phyloP scores from a whole-genome alignment of 768 basidiomycete species.

The Leucosporidium creatinivorum region DNA sequence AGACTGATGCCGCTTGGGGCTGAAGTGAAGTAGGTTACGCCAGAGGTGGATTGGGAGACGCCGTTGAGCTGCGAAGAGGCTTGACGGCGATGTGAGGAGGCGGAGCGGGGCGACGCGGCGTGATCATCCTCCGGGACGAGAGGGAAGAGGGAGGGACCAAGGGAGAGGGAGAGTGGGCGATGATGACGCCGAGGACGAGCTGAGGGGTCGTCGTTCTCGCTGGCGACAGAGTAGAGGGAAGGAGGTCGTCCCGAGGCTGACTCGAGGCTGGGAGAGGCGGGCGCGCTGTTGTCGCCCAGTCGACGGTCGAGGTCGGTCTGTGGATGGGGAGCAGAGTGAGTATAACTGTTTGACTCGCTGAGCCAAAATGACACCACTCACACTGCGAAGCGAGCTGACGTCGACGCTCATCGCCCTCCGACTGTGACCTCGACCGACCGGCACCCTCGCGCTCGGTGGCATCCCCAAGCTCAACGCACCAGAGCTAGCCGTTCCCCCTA shows the following conservation, averaged over 20 bases:
- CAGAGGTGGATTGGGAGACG: neutral
- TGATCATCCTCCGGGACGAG: constrained; percentile 17
- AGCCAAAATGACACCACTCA: neutral
- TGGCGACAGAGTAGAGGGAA: constrained; percentile 20
- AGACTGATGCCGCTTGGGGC: neutral
- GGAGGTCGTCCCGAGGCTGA: constrained; percentile 8
- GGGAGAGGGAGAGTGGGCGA: constrained; percentile 28
- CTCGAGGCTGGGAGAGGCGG: neutral
- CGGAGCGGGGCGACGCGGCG: constrained; percentile 13
- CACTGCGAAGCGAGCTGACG: constrained; percentile 5
- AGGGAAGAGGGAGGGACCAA: constrained; percentile 28
- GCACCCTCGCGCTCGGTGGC: neutral
- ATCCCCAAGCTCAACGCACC: too few relatives aligned
- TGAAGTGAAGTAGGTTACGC: neutral
- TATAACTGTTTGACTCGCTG: neutral
- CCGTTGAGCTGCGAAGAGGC: constrained; percentile 2
- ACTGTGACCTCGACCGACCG: constrained; percentile 11
- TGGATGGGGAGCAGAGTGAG: neutral
- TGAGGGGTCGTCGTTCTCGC: constrained; percentile 10
- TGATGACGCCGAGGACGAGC: constrained; percentile 13
- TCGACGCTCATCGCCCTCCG: constrained; percentile 29
- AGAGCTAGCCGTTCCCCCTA: too few relatives aligned
- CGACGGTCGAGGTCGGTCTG: neutral
- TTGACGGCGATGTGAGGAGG: neutral
- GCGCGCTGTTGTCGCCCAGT: neutral